Evolutionary conservation across 164 flowering plant genomes (phyloP).

Genomic region (Vitis riparia): DNA sequence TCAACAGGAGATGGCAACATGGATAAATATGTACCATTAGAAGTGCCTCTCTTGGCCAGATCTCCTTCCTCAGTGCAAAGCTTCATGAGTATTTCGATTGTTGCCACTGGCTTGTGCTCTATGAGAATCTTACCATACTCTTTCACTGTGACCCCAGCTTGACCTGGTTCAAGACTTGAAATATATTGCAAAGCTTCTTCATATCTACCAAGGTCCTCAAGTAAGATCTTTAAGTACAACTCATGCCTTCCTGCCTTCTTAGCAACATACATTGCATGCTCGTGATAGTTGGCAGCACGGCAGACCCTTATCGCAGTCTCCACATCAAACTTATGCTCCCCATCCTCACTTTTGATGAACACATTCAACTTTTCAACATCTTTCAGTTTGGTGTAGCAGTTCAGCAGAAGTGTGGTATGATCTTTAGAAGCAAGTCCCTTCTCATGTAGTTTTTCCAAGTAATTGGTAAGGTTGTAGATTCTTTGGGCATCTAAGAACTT

Average conservation of each 20-base stretch:
- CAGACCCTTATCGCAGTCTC: slow-evolving; percentile 99
- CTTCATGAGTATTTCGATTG: slow-evolving; percentile 81
- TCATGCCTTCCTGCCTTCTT: slow-evolving; percentile 95
- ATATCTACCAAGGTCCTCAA: slow-evolving; percentile 88
- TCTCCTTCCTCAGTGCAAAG: slow-evolving; percentile 89
- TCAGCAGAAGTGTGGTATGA: slow-evolving; percentile 91
- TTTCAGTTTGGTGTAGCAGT: slow-evolving; percentile 94
- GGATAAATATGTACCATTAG: slow-evolving; percentile 50
- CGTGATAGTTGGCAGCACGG: slow-evolving; percentile 96
- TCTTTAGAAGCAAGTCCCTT: slow-evolving; percentile 96
- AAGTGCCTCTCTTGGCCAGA: slow-evolving; percentile 39
- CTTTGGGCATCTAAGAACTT: slow-evolving; percentile 98
- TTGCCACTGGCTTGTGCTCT: slow-evolving; percentile 87
- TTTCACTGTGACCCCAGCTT: slow-evolving; percentile 88
- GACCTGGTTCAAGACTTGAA: slow-evolving; percentile 89
- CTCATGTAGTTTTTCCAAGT: slow-evolving; percentile 94
- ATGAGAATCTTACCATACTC: slow-evolving; percentile 96
- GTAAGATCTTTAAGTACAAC: slow-evolving; percentile 92
- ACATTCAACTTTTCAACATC: slow-evolving; percentile 85
- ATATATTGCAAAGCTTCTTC: slow-evolving; percentile 93
- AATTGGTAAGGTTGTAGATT: slow-evolving; percentile 96
- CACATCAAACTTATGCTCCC: slow-evolving; percentile 93
- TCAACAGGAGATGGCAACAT: slow-evolving; percentile 98
- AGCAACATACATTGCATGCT: slow-evolving; percentile 99
- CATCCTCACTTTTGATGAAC: slow-evolving; percentile 90